Percentiles rank a stretch among this genome's conserved stretches.
phyloP scores from a whole-genome alignment of 2,329 filamentous ascomycete genomes.

The Talaromyces marneffei region DNA sequence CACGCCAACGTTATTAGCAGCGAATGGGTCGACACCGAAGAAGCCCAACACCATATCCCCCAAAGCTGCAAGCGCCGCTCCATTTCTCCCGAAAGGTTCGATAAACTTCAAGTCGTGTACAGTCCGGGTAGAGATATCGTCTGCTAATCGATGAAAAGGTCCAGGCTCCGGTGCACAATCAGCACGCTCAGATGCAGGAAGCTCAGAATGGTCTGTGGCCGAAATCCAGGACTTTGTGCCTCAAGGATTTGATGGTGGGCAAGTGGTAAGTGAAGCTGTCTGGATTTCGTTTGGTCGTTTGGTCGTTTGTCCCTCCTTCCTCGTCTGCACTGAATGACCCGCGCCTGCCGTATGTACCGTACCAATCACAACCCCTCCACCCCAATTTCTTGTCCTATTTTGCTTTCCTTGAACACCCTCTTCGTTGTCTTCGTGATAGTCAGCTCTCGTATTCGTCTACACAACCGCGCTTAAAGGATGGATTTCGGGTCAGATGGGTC shows the following conservation, averaged over 20 bases:
- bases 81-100: constrained; percentile 41
- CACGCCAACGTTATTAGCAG: constrained; percentile 56
- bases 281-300: background rate
- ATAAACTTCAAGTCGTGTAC: background rate
- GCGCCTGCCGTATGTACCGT: background rate
- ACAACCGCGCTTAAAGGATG: background rate
- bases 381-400: background rate
- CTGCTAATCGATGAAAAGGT: background rate
- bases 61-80: constrained; percentile 80
- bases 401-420: background rate
- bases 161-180: constrained; percentile 36
- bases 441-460: background rate
- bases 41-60: constrained; percentile 72
- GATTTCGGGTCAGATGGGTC: constrained; percentile 2
- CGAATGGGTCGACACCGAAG: constrained; percentile 46
- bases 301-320: background rate
- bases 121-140: background rate
- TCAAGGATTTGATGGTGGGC: constrained; percentile 46
- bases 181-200: constrained; percentile 34
- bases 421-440: background rate
- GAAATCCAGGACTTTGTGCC: constrained; percentile 50
- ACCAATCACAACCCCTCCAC: background rate
- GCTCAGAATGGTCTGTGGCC: constrained; percentile 41
- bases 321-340: background rate
- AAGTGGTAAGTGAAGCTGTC: constrained; percentile 40